Percentiles rank a stretch among this genome's conserved stretches.
Conservation (phyloP, 73 alveolate genomes). For the Uronychia setigera region DNA sequence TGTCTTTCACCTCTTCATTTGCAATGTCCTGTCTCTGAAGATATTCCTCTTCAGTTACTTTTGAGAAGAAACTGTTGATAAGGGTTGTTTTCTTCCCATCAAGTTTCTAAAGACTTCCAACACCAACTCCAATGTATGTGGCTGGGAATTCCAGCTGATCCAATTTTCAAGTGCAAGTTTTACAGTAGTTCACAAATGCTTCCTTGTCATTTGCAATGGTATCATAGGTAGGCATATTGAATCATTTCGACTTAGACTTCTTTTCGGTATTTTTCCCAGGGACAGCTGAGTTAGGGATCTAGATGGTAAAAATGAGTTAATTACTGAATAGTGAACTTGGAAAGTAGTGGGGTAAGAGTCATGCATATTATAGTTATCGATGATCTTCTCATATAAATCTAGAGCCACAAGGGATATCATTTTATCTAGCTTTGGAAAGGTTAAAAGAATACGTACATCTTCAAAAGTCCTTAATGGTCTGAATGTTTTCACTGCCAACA, state of each 20-base stretch:
- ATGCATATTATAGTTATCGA: conserved; percentile 1
- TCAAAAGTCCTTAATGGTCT: conserved; percentile 1
- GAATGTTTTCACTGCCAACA: conserved; percentile 45
- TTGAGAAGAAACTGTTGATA: background rate
- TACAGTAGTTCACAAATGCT: background rate
- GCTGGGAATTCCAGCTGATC: conserved; percentile 16
- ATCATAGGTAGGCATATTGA: conserved; percentile 12
- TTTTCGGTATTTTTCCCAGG: background rate
- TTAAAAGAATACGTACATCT: background rate
- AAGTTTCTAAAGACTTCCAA: conserved; percentile 4
- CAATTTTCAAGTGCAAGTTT: background rate
- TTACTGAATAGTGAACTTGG: conserved; percentile 13
- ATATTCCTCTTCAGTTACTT: background rate
- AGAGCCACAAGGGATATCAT: conserved; percentile 20
- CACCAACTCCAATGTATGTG: conserved; percentile 40
- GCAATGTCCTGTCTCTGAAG: background rate
- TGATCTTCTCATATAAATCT: conserved; percentile 18
- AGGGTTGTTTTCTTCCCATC: background rate
- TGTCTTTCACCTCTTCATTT: background rate
- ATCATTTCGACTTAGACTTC: conserved; percentile 12
- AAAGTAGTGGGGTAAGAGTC: conserved; percentile 27
- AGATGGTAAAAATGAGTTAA: background rate
- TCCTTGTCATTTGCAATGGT: conserved; percentile 8
- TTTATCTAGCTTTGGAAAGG: conserved; percentile 31
- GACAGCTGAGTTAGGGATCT: background rate